Evolutionary conservation across 2,329 filamentous ascomycete genomes (phyloP), one percentile per base, ranked within the genome.

Genomic region (Helminthosporium solani): DNA sequence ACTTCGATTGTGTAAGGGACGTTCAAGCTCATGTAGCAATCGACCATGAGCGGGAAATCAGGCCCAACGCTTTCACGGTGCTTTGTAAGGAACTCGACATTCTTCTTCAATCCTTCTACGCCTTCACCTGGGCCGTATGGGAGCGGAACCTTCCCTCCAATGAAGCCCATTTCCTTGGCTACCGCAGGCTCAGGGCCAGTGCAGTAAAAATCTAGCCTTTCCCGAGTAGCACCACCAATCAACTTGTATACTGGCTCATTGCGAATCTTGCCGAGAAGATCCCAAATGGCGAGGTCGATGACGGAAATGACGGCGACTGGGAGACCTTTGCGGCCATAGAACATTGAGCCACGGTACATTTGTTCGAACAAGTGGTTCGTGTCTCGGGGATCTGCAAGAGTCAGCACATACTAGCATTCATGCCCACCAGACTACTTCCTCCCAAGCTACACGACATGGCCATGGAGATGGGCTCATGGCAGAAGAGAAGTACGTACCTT

Each of bases 1-100:
- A 96, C 79, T 71, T 96, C 87, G 58, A 96, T 95, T 3, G 89
- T 95, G 74, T 96, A 96, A 1, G 88, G 76, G 20, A 96, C 91
- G 62, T 91, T 96, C 63, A 96, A 77, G 57, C 87, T 91, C 91
- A 96, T 96, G 74, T 95, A 96, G 78, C 91, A 96, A 74, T 96
- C 91, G 4, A 96, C 91, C 78, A 95, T 91, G 56, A 96, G 79
- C 36, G 91, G 91, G 68, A 94, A 96, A 69, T 96, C 88, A 0
- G 90, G 88, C 0, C 91, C 91, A 34, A 96, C 86, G 44, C 82
- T 82, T 65, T 90, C 87, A 44, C 90, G 83, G 71, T 96, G 89
- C 71, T 88, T 86, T 57, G 86, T 83, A 40, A 96, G 80, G 67
- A 91, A 96, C 67, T 90, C 90, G 44, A 96, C 81, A 67, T 96